Evolutionary conservation across 306 rosid genomes (phyloP), one percentile per base, ranked within the genome.

Genomic region (Bauhinia variegata): DNA sequence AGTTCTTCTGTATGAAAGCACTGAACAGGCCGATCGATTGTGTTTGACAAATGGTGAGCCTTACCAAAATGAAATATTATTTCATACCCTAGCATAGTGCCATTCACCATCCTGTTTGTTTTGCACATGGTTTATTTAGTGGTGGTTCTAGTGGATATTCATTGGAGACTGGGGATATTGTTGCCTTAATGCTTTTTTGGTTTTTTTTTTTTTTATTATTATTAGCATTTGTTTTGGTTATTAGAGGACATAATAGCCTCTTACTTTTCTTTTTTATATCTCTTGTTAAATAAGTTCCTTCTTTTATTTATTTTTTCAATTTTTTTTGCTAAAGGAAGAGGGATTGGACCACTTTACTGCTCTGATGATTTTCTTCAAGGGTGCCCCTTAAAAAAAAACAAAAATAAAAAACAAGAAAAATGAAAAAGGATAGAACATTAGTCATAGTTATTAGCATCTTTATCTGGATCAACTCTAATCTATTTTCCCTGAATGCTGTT

Each of bases 41-140:
- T 92, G 98, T 78, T 79, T 69, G 74, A 87, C 86, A 82, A 92
- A 92, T 70, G 98, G 98, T 92, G 63, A 87, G 93, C 71, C 76
- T 75, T 71, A 59, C 38, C 39, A 66, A 60, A 38, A 37, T 48
- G 49, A 10, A 34, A n/a, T 23, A 37, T 60, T n/a, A 59, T 68
- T 34, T 47, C 34, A 33, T 65, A 66, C 16, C 15, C 58, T 43
- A 58, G 13, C 43, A 33, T 50, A 49, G 19, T 71, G 64, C 37
- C 31, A 6, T 47, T 63, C n/a, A 54, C 72, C 50, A 55, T 9
- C 48, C 33, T 69, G 7, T 42, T 30, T 67, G 33, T 8, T 69
- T 57, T 57, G 11, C 52, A 32, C 42, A 38, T 61, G 55, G 69
- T 61, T 38, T 72, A 49, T 72, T 54, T 18, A 53, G 46, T 57